These are phyloP conservation scores for Aegilops bicornis DNA, from an alignment of 176 grass and related monocot species.

Conservation along the genomic window DNA sequence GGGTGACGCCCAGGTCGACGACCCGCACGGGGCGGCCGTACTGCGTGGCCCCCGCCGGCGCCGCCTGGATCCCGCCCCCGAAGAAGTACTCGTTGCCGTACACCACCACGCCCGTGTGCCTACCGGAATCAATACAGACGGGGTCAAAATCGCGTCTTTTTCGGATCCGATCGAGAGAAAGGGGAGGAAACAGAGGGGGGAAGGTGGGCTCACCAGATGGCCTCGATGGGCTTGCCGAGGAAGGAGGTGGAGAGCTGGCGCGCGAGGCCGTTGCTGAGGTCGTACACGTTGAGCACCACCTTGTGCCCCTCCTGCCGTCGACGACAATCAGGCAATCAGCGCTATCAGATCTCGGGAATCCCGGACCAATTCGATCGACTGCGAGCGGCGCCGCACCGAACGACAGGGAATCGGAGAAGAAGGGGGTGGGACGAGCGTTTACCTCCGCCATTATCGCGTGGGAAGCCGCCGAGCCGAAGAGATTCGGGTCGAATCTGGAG, in stretches of 20 bases:
- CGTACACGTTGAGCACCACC: conserved; percentile 81
- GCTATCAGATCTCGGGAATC: conserved; percentile 20
- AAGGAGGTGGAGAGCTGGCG: conserved; percentile 76
- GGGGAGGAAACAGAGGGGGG: not conserved
- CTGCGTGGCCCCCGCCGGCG: conserved; percentile 49
- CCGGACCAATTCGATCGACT: not conserved
- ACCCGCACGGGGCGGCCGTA: conserved; percentile 64
- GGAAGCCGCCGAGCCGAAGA: not conserved
- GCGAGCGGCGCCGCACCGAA: not conserved
- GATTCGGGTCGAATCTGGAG: not conserved
- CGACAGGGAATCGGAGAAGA: not conserved
- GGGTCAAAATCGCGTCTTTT: not conserved
- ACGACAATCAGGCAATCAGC: not conserved
- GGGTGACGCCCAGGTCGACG: conserved; percentile 66
- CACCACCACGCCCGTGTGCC: conserved; percentile 86
- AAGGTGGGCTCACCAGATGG: conserved; percentile 49
- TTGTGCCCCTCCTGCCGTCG: conserved; percentile 74
- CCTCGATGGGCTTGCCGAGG: conserved; percentile 88
- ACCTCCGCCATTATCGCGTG: conserved; percentile 49
- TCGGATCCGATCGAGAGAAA: not conserved
- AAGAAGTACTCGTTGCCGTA: conserved; percentile 85
- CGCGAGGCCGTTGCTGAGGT: conserved; percentile 92
- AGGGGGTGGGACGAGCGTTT: not conserved
- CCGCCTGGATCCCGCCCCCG: conserved; percentile 75
- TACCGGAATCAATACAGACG: not conserved